Conservation (phyloP, 495 filamentous ascomycete species). For the Trichodelitschia bisporula region DNA sequence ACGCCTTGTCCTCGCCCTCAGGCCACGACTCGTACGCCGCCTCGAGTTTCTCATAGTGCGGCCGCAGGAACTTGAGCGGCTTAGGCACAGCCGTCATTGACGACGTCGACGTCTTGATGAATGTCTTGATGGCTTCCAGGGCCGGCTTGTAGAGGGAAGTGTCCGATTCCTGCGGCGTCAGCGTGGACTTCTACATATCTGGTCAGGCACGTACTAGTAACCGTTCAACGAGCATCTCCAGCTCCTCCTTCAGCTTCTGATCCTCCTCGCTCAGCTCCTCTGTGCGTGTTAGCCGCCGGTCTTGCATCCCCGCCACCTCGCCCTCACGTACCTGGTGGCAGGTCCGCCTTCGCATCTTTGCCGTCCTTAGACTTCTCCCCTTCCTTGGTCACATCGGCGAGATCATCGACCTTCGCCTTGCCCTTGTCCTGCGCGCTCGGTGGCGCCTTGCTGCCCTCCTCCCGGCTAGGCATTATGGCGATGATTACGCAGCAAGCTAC, state of each 20-base stretch:
- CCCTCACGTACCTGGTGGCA: constrained; percentile 14
- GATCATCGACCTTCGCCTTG: constrained; percentile 40
- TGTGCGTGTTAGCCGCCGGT: constrained; percentile 13
- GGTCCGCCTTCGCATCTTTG: constrained; percentile 47
- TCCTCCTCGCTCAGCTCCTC: constrained; percentile 96
- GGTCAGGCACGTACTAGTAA: constrained; percentile 39
- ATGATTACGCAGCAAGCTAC: too few species aligned
- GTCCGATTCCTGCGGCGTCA: constrained; percentile 45
- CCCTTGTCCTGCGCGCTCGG: constrained; percentile 85
- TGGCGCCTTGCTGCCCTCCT: constrained; percentile 56
- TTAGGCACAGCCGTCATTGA: constrained; percentile 99
- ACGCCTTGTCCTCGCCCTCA: constrained; percentile 58
- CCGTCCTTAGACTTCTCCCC: constrained; percentile 40
- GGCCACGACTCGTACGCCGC: constrained; percentile 76
- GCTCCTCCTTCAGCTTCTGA: constrained; percentile 89
- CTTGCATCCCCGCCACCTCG: neutral
- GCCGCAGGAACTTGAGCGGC: constrained; percentile 90
- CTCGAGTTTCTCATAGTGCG: constrained; percentile 73
- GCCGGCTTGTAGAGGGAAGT: constrained; percentile 72
- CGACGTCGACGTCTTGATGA: constrained; percentile 94
- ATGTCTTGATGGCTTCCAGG: constrained; percentile 83
- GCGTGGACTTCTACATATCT: neutral
- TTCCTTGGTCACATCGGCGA: constrained; percentile 35
- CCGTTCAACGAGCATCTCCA: constrained; percentile 94
- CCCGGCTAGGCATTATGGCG: constrained; percentile 50